Evolutionary conservation across 306 rosid genomes (phyloP), one percentile per base, ranked within the genome.

Genomic region (Citrullus amarus): DNA sequence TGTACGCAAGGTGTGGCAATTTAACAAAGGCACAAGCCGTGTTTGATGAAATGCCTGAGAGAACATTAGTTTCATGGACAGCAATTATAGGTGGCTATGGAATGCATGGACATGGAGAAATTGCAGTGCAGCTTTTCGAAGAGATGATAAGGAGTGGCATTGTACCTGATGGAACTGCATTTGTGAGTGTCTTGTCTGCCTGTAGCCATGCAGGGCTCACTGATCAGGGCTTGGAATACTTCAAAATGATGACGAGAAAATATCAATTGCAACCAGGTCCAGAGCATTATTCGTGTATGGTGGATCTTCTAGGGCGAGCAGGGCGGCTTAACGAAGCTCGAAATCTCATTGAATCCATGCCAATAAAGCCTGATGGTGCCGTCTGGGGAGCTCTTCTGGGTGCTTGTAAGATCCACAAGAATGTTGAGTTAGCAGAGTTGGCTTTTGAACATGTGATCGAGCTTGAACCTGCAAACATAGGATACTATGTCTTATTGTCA

Each of bases 311-410:
- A 79, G 98, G 97, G 18, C 87, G 98, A 17, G 96, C 96, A 0
- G 96, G 97, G 22, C 88, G 87, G 55, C 82, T 94, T 74, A 82
- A 82, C 48, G 92, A 92, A 85, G 97, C 97, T n/a, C 74, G 79
- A 82, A 82, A 82, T 48, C 83, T 87, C 30, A 92, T 92, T 77
- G 79, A 78, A 22, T 88, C 92, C 0, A 92, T 90, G 94, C 86
- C 82, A 58, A 87, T 85, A 46, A 84, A 83, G 72, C 93, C 98
- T 4, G 97, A 94, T 69, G 98, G 96, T 81, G 93, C 95, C 60
- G 91, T 90, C 65, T 92, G 97, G 95, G 97, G 97, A 38, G 97
- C 97, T 51, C 92, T 94, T 81, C 85, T 94, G 78, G 93, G 97
- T 81, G 96, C 98, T 16, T 94, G 97, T 82, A 89, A 92, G 83